A percentile compares a stretch with the other conserved stretches of the same genome.
These are phyloP conservation scores for Globisporangium iwayamae DNA, from an alignment of 352 stramenopile species.

Conservation along the genomic window DNA sequence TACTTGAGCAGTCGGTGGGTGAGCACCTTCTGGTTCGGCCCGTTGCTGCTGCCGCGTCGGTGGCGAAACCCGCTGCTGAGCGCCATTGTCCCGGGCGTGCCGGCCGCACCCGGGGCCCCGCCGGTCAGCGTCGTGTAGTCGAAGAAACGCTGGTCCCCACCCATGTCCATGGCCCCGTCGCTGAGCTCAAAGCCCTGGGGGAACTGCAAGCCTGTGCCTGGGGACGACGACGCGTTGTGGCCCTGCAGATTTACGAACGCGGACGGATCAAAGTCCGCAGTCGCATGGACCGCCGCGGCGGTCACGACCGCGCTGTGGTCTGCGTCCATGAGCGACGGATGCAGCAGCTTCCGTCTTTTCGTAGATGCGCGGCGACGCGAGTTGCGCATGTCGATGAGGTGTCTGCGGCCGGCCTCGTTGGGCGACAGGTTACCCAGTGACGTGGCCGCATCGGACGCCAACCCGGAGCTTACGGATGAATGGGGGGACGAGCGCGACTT, in stretches of 20 bases:
- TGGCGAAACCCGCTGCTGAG: conserved; percentile 7
- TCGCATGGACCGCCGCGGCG: conserved; percentile 1
- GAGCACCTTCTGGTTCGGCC: conserved; percentile 53
- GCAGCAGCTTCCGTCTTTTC: conserved; percentile 45
- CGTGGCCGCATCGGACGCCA: conserved; percentile 22
- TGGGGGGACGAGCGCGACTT: conserved; percentile 12
- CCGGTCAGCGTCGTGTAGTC: conserved; percentile 36
- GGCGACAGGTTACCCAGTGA: conserved; percentile 41
- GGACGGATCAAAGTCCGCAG: conserved; percentile 61
- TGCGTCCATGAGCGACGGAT: conserved; percentile 27
- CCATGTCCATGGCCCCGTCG: conserved; percentile 46
- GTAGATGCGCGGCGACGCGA: conserved; percentile 37
- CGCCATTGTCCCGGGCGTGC: background rate
- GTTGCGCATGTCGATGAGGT: conserved; percentile 60
- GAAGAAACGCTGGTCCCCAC: conserved; percentile 48
- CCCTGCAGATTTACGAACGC: conserved; percentile 50
- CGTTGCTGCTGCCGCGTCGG: conserved; percentile 22
- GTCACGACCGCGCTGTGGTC: conserved; percentile 18
- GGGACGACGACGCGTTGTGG: conserved; percentile 15
- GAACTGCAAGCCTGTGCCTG: conserved; percentile 42
- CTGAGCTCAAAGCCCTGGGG: conserved; percentile 49
- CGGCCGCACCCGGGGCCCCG: background rate
- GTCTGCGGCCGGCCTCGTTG: conserved; percentile 38
- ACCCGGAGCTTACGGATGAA: conserved; percentile 4
- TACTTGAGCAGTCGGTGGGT: conserved; percentile 74